phyloP scores from a whole-genome alignment of 176 grass and related monocot species.

The Zea mays region DNA sequence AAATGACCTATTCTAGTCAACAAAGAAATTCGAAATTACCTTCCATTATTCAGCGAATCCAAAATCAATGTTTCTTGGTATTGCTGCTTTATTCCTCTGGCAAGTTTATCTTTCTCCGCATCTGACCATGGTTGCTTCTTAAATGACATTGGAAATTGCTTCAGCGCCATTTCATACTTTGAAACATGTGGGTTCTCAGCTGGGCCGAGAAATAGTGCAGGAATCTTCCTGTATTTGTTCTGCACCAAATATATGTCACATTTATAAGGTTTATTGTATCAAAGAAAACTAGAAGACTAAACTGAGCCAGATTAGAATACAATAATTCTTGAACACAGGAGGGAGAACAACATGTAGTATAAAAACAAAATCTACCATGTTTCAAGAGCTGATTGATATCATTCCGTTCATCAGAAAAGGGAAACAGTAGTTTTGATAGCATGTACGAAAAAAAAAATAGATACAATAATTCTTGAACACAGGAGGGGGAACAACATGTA shows the following conservation, averaged over 20 bases:
- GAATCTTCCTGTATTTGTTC: constrained; percentile 50
- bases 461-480: neutral
- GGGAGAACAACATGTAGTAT: neutral
- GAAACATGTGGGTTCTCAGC: constrained; percentile 63
- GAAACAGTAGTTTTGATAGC: neutral
- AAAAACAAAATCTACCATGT: neutral
- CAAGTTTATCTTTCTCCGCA: constrained; percentile 72
- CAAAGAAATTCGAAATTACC: constrained; percentile 40
- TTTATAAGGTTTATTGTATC: constrained; percentile 10
- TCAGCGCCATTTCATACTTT: constrained; percentile 63
- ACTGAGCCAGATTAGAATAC: neutral
- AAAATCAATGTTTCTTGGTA: constrained; percentile 86
- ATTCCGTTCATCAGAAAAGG: neutral
- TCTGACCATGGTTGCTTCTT: constrained; percentile 72
- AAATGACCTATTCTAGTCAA: constrained; percentile 21
- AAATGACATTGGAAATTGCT: constrained; percentile 69
- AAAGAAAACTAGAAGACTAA: neutral
- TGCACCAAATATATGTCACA: constrained; percentile 33
- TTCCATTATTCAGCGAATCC: constrained; percentile 65
- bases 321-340: constrained; percentile 4
- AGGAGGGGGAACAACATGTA: neutral
- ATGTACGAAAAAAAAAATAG: neutral
- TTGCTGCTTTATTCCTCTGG: constrained; percentile 93
- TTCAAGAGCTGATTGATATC: neutral
- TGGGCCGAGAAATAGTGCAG: constrained; percentile 71